Evolutionary conservation across 2,329 filamentous ascomycete species (phyloP).

Genomic region (Chalaropsis thielavioides): DNA sequence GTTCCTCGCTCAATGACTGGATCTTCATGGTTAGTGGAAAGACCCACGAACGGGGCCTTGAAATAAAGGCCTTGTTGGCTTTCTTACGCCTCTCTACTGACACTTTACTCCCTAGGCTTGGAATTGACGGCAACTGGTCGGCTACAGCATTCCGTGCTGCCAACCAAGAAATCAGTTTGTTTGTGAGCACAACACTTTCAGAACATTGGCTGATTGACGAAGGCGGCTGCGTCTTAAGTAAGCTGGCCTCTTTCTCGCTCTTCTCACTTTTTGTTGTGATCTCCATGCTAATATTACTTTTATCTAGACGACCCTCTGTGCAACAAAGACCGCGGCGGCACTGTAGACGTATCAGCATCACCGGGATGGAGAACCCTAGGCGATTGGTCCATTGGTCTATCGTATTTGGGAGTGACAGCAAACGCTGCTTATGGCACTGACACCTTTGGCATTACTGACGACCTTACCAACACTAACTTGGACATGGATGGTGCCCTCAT

Average conservation of each 20-base stretch:
- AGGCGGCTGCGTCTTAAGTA: constrained; percentile 39
- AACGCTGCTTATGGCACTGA: constrained; percentile 53
- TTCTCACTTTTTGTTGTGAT: neutral
- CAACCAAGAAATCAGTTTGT: constrained; percentile 27
- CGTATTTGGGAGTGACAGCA: constrained; percentile 41
- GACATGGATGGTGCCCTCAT: constrained; percentile 34
- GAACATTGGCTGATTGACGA: constrained; percentile 55
- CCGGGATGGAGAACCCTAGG: constrained; percentile 45
- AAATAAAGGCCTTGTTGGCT: neutral
- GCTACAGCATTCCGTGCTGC: constrained; percentile 48
- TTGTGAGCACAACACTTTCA: constrained; percentile 52
- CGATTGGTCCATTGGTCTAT: constrained; percentile 44
- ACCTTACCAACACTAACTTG: constrained; percentile 27
- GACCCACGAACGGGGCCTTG: no score
- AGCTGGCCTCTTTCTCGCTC: constrained; percentile 21
- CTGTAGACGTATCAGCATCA: constrained; percentile 41
- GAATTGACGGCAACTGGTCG: constrained; percentile 58
- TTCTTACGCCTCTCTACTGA: neutral
- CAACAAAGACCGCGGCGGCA: constrained; percentile 39
- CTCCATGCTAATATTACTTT: neutral
- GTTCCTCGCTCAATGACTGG: constrained; percentile 12
- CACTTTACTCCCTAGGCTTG: constrained; percentile 32
- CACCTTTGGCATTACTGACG: constrained; percentile 30
- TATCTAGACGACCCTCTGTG: constrained; percentile 37
- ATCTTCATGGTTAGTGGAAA: constrained; percentile 12